Evolutionary conservation across 2,329 filamentous ascomycete species (phyloP), one percentile per base, ranked within the genome.

Genomic region (Aphanocladium album): DNA sequence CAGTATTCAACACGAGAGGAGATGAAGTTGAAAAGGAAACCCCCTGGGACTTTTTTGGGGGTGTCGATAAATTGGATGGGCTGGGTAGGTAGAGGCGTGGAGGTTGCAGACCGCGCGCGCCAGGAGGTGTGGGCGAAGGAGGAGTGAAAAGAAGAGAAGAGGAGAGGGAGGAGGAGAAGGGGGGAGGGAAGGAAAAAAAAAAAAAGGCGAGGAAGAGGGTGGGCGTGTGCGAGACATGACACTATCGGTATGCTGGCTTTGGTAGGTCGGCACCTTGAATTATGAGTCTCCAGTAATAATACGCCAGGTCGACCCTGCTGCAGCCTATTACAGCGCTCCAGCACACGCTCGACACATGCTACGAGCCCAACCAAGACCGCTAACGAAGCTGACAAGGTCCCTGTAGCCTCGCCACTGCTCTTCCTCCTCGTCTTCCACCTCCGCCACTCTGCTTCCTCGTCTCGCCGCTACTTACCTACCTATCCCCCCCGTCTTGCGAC

Each of bases 101-200:
- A 61, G 59, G 59, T 57, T 58, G 59, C 59, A 56, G 59, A 12
- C 33, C 6, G 33, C 59, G 46, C 23, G 39, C 14, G 52, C 12
- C 27, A 50, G 51, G 52, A 60, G 58, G 59, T 51, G 59, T 61
- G 59, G 45, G 52, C 43, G 47, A 43, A 53, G 47, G 72, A 71
- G 70, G 72, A 70, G 72, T 73, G 71, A 66, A 66, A 66, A 68
- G 71, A 72, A 64, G 62, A 64, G 65, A 67, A 64, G 64, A 65
- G 65, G 64, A 61, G 64, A 65, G 63, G 62, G 61, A 51, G 49
- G 45, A 60, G 60, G 60, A 60, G 60, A 64, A 60, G 62, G 64
- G 62, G 57, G 61, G 59, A 65, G 62, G 62, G 64, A 58, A 30
- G 46, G 23, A 43, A 37, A 25, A 30, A 30, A 41, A 50, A 39